Base-by-base conservation (phyloP, 805 yeast genomes). In the Lipomyces chichibuensis region DNA sequence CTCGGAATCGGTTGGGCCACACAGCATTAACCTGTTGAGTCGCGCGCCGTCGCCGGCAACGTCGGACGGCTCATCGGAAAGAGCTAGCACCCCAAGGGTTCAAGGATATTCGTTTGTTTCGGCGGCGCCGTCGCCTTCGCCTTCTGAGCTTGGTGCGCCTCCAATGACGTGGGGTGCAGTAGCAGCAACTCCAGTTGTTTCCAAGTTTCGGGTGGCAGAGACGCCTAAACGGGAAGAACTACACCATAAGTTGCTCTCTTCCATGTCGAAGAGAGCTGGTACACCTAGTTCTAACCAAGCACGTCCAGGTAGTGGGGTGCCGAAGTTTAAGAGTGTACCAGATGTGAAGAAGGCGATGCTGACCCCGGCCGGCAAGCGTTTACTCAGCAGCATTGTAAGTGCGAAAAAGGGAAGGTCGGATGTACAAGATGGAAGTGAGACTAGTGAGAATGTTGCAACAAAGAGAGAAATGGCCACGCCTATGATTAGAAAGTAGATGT, bases 181-280 rank as follows among this genome's bases (percentile, higher is more conserved):
- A 32, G 39, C 59, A 5, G 43, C 65, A 51, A 32, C 64, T 5
- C 64, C 64, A 14, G 43, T 59, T 20, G 52, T 33, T 9, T 29
- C 67, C 7, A 29, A 39, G 23, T 69, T 69, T 49, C 54, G 59
- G 14, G 33, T 69, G 14, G 57, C 65, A 2, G 70, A 69, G 20
- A 64, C 67, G 11, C 70, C 71, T 9, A 52, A 52, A 37, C 67
- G 71, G 25, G 71, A 69, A 11, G 67, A 63, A 27, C 27, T 69
- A n/a, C 71, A 69, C 35, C 68, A 63, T 29, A 53, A 57, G 43
- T 56, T 68, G 7, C 49, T 43, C 49, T 43, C 49, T 43, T 17
- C 49, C 23, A 37, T 59, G 20, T 54, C 70, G n/a, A 29, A 27
- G 57, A 49, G 59, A 2, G n/a, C 35, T 13, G 23, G 29, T 14